Conservation (phyloP, 495 filamentous ascomycete species). For the Tetracladium setigerum region DNA sequence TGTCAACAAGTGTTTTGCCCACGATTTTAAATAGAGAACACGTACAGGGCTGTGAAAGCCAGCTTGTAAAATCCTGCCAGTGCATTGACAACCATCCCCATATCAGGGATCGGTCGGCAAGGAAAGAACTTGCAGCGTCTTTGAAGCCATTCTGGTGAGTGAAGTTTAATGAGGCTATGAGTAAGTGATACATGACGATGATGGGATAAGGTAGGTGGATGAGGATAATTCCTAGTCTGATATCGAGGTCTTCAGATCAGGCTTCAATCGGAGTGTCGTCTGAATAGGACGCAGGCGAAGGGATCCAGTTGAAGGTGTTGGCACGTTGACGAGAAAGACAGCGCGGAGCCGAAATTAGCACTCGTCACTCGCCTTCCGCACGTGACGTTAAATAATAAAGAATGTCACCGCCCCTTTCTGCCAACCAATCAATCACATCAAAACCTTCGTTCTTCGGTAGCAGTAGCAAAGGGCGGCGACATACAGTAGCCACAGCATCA, state of each 20-base stretch:
- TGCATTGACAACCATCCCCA: conserved; percentile 3
- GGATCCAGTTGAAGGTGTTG: conserved; percentile 1
- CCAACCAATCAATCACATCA: too few relatives aligned
- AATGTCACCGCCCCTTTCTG: too few relatives aligned
- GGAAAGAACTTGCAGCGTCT: conserved; percentile 4
- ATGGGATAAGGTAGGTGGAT: conserved; percentile 1
- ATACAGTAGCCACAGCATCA: too few relatives aligned
- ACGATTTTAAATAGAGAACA: background rate
- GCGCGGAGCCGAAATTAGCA: background rate
- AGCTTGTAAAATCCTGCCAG: conserved; percentile 9
- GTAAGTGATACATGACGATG: conserved; percentile 4
- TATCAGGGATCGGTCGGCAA: conserved; percentile 9
- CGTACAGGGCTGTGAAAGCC: conserved; percentile 20
- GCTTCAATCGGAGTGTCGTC: too few relatives aligned
- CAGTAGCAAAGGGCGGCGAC: too few relatives aligned
- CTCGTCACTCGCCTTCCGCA: background rate
- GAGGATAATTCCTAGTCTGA: too few relatives aligned
- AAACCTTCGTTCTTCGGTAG: too few relatives aligned
- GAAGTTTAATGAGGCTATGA: conserved; percentile 10
- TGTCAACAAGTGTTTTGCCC: background rate
- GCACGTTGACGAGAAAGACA: background rate
- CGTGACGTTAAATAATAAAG: conserved; percentile 1
- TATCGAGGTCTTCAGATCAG: too few relatives aligned
- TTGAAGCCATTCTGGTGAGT: conserved; percentile 5
- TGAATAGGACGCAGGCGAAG: conserved; percentile 1